phyloP scores from a whole-genome alignment of 495 filamentous ascomycete genomes.

The Penicillium salamii region DNA sequence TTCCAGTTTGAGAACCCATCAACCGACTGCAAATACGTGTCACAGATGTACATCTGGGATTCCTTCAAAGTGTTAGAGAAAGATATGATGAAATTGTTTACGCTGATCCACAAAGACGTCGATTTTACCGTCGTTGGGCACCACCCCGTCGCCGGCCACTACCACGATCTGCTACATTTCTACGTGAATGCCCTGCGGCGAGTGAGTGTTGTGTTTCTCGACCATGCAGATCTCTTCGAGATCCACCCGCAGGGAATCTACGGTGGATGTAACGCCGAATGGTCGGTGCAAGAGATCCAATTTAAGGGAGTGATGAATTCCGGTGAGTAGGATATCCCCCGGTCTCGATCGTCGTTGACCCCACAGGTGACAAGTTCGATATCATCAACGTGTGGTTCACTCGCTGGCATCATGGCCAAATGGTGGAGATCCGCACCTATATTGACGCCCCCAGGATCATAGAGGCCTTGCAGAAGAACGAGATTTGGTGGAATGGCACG shows the following conservation, averaged over 20 bases:
- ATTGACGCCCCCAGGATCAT: constrained; percentile 30
- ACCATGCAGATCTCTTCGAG: constrained; percentile 34
- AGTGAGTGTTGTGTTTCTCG: constrained; percentile 28
- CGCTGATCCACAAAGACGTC: constrained; percentile 35
- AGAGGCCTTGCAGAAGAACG: constrained; percentile 33
- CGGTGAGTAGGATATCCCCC: constrained; percentile 18
- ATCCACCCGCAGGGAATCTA: constrained; percentile 34
- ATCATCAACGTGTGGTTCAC: constrained; percentile 40
- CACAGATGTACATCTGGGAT: constrained; percentile 38
- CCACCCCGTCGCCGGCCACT: constrained; percentile 34
- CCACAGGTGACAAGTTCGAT: constrained; percentile 29
- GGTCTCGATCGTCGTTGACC: background rate
- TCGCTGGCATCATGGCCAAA: constrained; percentile 31
- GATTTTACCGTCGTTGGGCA: constrained; percentile 35
- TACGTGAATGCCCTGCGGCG: constrained; percentile 37
- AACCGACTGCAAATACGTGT: constrained; percentile 31
- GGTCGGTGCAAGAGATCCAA: constrained; percentile 35
- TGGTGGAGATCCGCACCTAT: constrained; percentile 38
- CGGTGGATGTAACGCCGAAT: constrained; percentile 33
- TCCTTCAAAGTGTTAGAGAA: constrained; percentile 38
- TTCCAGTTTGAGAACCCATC: constrained; percentile 37
- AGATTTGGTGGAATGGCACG: constrained; percentile 38
- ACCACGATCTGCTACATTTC: constrained; percentile 36
- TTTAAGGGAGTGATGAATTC: constrained; percentile 36
- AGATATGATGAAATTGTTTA: constrained; percentile 35